Evolutionary conservation across 495 filamentous ascomycete species (phyloP).

Genomic region (Chlorociboria aeruginascens): DNA sequence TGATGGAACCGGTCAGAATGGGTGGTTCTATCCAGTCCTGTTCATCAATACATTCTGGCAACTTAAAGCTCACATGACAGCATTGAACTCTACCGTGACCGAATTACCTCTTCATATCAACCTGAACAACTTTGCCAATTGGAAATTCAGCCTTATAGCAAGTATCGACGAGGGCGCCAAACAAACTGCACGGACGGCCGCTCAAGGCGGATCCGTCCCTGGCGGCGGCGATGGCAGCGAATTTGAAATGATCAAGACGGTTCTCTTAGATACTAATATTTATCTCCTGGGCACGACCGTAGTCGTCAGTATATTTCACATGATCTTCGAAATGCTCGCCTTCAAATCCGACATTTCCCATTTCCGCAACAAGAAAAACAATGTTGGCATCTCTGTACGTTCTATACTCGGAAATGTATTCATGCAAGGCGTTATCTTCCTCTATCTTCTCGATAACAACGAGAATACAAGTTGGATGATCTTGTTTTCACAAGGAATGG

Average conservation of each 20-base stretch:
- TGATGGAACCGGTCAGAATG: slow-evolving; percentile 73
- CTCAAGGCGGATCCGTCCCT: slow-evolving; percentile 35
- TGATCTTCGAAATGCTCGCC: slow-evolving; percentile 89
- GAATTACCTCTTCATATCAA: slow-evolving; percentile 73
- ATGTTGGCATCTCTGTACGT: slow-evolving; percentile 87
- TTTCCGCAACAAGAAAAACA: slow-evolving; percentile 99
- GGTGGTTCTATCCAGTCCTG: slow-evolving; percentile 92
- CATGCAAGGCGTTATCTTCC: slow-evolving; percentile 93
- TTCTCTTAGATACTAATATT: slow-evolving; percentile 87
- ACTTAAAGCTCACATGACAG: slow-evolving; percentile 76
- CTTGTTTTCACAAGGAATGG: slow-evolving; percentile 73
- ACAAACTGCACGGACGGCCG: slow-evolving; percentile 59
- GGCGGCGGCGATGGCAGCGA: slow-evolving; percentile 66
- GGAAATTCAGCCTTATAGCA: slow-evolving; percentile 81
- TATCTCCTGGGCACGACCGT: slow-evolving; percentile 78
- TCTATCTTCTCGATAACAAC: slow-evolving; percentile 96
- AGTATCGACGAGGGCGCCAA: slow-evolving; percentile 81
- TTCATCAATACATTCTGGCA: slow-evolving; percentile 98
- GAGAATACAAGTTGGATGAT: slow-evolving; percentile 92
- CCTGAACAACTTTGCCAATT: slow-evolving; percentile 69
- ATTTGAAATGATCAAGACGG: slow-evolving; percentile 91
- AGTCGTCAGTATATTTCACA: slow-evolving; percentile 78
- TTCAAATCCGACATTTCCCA: slow-evolving; percentile 94
- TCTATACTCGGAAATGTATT: slow-evolving; percentile 96
- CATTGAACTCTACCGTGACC: slow-evolving; percentile 85